A percentile compares a stretch with the other conserved stretches of the same genome.
Evolutionary conservation across 192 early-diverging fungal species (phyloP).

Genomic region (Linnemannia hyalina): DNA sequence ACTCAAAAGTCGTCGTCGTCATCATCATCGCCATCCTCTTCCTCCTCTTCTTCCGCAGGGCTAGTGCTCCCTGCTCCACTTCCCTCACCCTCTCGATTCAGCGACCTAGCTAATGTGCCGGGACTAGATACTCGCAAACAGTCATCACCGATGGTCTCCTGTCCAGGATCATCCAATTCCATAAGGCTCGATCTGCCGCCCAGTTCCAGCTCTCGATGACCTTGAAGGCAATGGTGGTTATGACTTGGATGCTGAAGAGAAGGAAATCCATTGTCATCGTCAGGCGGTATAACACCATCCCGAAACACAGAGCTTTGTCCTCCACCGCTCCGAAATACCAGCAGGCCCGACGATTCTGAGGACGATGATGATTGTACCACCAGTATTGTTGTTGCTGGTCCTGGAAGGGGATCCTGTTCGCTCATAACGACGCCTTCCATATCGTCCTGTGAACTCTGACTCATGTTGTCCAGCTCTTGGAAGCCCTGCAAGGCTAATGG

Average conservation of each 20-base stretch:
- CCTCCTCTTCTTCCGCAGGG: constrained; percentile 26
- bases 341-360: background rate
- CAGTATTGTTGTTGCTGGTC: background rate
- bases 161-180: constrained; percentile 31
- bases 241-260: constrained; percentile 25
- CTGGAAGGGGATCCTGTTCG: background rate
- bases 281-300: background rate
- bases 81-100: constrained; percentile 27
- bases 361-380: background rate
- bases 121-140: constrained; percentile 23
- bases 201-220: background rate
- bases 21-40: constrained; percentile 7
- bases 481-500: background rate
- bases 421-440: constrained; percentile 5
- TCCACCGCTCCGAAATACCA: background rate
- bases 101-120: constrained; percentile 15
- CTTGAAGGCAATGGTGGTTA: constrained; percentile 10
- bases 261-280: constrained; percentile 12
- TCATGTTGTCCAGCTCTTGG: background rate
- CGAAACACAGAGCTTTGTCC: background rate
- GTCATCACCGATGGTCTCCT: background rate
- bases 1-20: constrained; percentile 12
- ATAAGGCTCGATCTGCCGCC: constrained; percentile 1
- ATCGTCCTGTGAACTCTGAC: background rate
- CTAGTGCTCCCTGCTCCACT: constrained; percentile 38